Evolutionary conservation across 805 yeast genomes (phyloP).

Genomic region (Lipomyces japonicus): DNA sequence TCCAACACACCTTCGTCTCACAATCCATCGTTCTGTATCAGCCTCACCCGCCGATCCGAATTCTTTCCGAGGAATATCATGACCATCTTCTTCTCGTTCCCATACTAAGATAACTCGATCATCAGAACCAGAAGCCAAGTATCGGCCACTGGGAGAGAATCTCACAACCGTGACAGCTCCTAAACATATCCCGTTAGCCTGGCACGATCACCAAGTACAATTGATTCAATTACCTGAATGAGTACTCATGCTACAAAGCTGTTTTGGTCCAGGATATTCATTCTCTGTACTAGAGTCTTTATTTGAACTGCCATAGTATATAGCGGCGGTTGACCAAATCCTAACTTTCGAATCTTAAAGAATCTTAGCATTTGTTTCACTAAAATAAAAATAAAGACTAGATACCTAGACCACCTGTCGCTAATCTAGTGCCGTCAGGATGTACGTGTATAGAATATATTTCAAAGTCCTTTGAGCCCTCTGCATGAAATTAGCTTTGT

Average conservation of each 20-base stretch:
- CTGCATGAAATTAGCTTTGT: constrained; percentile 39
- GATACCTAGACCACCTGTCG: constrained; percentile 73
- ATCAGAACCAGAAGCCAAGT: constrained; percentile 91
- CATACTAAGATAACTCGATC: constrained; percentile 87
- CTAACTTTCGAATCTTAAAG: constrained; percentile 76
- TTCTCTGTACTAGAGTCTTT: neutral
- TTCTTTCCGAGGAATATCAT: constrained; percentile 46
- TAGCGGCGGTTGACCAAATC: constrained; percentile 86
- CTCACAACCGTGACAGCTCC: constrained; percentile 84
- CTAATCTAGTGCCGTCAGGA: constrained; percentile 77
- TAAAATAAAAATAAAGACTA: neutral
- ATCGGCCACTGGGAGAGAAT: constrained; percentile 88
- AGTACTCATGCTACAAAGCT: constrained; percentile 85
- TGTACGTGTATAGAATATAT: constrained; percentile 79
- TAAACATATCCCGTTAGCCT: neutral
- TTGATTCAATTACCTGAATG: constrained; percentile 64
- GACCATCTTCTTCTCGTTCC: constrained; percentile 76
- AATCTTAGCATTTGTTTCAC: neutral
- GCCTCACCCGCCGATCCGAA: constrained; percentile 61
- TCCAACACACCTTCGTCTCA: constrained; percentile 84
- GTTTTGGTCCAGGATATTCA: constrained; percentile 36
- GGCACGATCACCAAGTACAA: neutral
- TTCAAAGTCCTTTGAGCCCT: constrained; percentile 76
- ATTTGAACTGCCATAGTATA: constrained; percentile 44
- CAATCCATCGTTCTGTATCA: constrained; percentile 92